A percentile compares a stretch with the other conserved stretches of the same genome.
These are phyloP conservation scores for Amphicarpaea edgeworthii DNA, from an alignment of 306 rosid species.

Conservation along the genomic window DNA sequence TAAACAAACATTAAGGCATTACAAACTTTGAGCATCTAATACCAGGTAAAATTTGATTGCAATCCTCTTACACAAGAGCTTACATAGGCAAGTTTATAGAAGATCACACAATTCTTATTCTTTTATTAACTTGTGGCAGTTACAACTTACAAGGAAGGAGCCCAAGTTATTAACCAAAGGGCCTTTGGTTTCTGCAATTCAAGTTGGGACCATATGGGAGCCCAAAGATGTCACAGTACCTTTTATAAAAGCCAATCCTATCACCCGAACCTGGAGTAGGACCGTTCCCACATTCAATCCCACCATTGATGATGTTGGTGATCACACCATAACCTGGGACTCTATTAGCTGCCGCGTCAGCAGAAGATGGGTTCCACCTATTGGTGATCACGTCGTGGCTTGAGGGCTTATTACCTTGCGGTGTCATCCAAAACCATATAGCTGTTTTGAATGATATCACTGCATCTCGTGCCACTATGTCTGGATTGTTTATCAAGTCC, in stretches of 20 bases:
- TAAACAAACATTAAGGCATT: no score
- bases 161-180: background rate
- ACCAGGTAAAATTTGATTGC: no score
- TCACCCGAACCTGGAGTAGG: background rate
- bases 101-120: background rate
- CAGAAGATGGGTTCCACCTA: slow-evolving; percentile 53
- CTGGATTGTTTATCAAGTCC: slow-evolving; percentile 59
- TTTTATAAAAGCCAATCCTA: slow-evolving; percentile 43
- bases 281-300: slow-evolving; percentile 40
- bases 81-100: background rate
- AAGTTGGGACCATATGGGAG: slow-evolving; percentile 35
- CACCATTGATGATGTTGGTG: slow-evolving; percentile 52
- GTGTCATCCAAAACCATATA: slow-evolving; percentile 74
- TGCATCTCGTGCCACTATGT: slow-evolving; percentile 52
- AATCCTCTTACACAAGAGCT: no score
- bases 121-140: background rate
- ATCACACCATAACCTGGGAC: slow-evolving; percentile 46
- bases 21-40: no score
- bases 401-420: slow-evolving; percentile 67
- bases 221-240: slow-evolving; percentile 38
- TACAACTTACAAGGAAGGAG: background rate
- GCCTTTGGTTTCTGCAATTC: slow-evolving; percentile 40
- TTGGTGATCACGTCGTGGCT: slow-evolving; percentile 61
- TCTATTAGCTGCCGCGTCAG: slow-evolving; percentile 45
- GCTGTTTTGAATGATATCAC: slow-evolving; percentile 63